Evolutionary conservation across 1,284 basidiomycete genomes (phyloP), one percentile per base, ranked within the genome.

Genomic region (Leccinum huronense): DNA sequence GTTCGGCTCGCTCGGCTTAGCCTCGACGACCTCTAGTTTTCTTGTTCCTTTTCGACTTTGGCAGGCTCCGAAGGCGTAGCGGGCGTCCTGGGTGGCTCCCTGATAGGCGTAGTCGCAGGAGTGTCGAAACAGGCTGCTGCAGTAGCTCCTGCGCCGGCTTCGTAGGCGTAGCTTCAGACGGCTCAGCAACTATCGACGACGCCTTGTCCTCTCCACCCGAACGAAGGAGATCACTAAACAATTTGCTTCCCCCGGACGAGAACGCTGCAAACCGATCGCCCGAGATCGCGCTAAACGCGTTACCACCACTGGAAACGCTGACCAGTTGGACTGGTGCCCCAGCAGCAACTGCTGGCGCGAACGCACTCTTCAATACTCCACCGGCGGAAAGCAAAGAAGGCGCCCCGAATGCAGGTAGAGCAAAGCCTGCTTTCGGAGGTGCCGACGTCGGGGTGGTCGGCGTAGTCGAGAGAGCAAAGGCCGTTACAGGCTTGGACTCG

Each of bases 191-290:
- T 16, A 42, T 1, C 45, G 45, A 48, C 0, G 55, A 36, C 13
- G 62, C 31, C n/a, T 65, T 69, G 45, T 27, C 68, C 53, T 75
- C 73, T 19, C 71, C 73, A 11, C 68, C 68, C 27, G 70, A 70
- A 45, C 75, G 71, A 9, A 83, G 69, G 59, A 83, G 65, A 16
- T 82, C 81, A 13, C 73, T 71, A 61, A 83, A 83, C 7, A 80
- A 77, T 67, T 77, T 78, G 19, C 66, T 70, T 13, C 68, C 70
- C n/a, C 70, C 71, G 0, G 70, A 67, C 4, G 77, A 67, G 65
- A 77, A 73, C 9, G 76, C 70, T 6, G 66, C 60, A 58, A 78
- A 79, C 5, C 77, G 69, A 2, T 73, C 42, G 6, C 65, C 60
- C 30, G 72, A 61, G 58, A 74, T 75, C 14, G 64, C 60, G 34